Base-by-base conservation (phyloP, 768 basidiomycete genomes). In the Suillus subaureus region DNA sequence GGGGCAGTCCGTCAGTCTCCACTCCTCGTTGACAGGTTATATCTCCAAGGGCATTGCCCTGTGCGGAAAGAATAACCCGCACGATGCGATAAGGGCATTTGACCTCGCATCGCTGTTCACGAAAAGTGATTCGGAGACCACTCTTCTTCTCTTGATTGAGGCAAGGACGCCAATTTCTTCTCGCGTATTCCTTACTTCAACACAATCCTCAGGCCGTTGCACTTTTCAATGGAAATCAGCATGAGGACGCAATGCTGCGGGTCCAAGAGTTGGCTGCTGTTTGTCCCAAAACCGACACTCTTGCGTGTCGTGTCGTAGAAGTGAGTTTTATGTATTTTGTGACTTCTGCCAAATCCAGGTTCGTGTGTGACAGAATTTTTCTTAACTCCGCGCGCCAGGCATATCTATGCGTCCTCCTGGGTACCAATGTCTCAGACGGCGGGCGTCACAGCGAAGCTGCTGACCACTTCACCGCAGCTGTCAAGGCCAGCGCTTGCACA, bases 271-370 rank as follows among this genome's bases (percentile, higher is more conserved):
- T 45, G 45, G n/a, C 11, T 45, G 45, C 9, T n/a, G 0, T 45
- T 12, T 45, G n/a, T 11, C 9, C 45, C 45, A 11, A n/a, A 11
- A 2, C n/a, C 45, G 45, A 45, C 9, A 45, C 21, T 11, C 45
- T 45, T 45, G 18, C 15, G n/a, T 45, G 45, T n/a, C 45, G 45
- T n/a, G 45, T n/a, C 9, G 45, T 45, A 11, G 45, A 45, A n/a
- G 45, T 45, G 45, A 45, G 45, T 45, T n/a, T n/a, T n/a, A n/a
- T 45, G n/a, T 45, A n/a, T 45, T 45, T n/a, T 45, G 45, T n/a
- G 21, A 45, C 45, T n/a, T 45, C 21, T n/a, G 21, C n/a, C 21
- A n/a, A 45, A 45, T 11, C 9, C 45, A 43, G 18, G 43, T 45
- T n/a, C 45, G 9, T 45, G 21, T n/a, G 9, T 45, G n/a, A n/a